These are phyloP conservation scores for Aspergillus sparsus DNA, from an alignment of 495 filamentous ascomycete species.

Conservation along the genomic window DNA sequence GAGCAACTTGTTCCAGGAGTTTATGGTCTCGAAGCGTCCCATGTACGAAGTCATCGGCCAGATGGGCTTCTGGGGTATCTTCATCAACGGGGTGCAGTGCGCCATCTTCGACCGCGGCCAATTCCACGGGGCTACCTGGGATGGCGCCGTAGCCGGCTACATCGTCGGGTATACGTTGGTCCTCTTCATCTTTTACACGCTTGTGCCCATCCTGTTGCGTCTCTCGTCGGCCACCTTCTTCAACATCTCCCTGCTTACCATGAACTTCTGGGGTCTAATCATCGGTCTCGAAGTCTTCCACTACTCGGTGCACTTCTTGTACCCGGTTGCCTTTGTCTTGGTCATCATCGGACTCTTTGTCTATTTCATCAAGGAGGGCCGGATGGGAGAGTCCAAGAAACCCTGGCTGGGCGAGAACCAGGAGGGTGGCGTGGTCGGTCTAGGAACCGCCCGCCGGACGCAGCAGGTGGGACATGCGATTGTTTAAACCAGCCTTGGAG, in stretches of 20 bases:
- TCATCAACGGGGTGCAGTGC: conserved; percentile 89
- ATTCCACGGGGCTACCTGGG: conserved; percentile 67
- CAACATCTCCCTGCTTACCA: conserved; percentile 90
- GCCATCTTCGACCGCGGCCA: conserved; percentile 82
- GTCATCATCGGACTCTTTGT: conserved; percentile 81
- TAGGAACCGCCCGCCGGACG: conserved; percentile 84
- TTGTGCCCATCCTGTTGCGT: conserved; percentile 86
- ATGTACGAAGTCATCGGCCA: conserved; percentile 94
- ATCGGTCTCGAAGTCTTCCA: conserved; percentile 87
- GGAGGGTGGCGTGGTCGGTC: conserved; percentile 73
- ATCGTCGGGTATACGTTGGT: conserved; percentile 83
- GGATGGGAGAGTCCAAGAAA: conserved; percentile 85
- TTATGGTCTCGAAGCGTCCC: conserved; percentile 80
- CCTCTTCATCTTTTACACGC: conserved; percentile 79
- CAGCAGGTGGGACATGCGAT: not conserved
- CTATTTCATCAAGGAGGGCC: conserved; percentile 76
- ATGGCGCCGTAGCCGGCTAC: conserved; percentile 72
- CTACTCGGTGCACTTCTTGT: conserved; percentile 82
- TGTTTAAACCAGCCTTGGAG: not conserved
- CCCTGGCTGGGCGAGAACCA: conserved; percentile 91
- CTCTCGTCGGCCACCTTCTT: conserved; percentile 92
- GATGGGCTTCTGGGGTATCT: conserved; percentile 81
- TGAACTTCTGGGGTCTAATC: conserved; percentile 95
- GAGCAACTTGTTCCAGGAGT: conserved; percentile 88
- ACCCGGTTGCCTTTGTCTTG: conserved; percentile 90